phyloP scores from a whole-genome alignment of 2,329 filamentous ascomycete species.

The Aspergillus novofumigatus region DNA sequence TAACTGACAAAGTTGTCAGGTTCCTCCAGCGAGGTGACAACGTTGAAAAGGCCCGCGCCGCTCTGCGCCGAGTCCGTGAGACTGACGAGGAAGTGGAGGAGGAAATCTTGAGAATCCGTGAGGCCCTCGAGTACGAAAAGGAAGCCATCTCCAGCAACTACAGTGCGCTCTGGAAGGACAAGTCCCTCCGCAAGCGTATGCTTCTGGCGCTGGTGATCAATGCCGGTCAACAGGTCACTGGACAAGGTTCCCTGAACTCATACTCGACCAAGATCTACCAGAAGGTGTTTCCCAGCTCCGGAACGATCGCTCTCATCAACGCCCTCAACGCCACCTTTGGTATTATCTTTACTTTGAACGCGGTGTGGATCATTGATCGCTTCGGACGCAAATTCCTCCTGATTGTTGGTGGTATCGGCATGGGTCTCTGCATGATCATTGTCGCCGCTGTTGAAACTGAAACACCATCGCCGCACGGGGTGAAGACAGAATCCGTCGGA shows the following conservation, averaged over 20 bases:
- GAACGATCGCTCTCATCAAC: conserved; percentile 68
- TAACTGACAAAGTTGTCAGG: conserved; percentile 11
- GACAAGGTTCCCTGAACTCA: conserved; percentile 67
- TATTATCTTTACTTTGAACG: conserved; percentile 69
- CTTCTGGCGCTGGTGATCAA: conserved; percentile 64
- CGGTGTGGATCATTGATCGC: conserved; percentile 68
- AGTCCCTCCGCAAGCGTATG: conserved; percentile 63
- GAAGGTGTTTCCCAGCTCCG: conserved; percentile 58
- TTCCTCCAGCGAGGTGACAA: conserved; percentile 57
- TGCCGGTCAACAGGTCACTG: conserved; percentile 67
- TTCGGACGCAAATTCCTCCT: conserved; percentile 68
- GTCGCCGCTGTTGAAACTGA: conserved; percentile 55
- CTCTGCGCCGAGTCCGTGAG: conserved; percentile 59
- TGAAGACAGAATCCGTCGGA: conserved; percentile 57
- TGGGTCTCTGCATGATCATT: conserved; percentile 67
- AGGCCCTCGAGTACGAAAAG: conserved; percentile 68
- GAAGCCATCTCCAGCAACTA: conserved; percentile 63
- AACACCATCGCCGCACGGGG: conserved; percentile 51
- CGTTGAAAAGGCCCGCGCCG: conserved; percentile 56
- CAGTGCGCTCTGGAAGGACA: conserved; percentile 65
- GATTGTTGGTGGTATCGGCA: conserved; percentile 64
- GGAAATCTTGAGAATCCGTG: conserved; percentile 61
- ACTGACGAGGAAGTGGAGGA: conserved; percentile 63
- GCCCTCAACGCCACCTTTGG: conserved; percentile 69
- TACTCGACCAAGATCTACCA: conserved; percentile 73